Base-by-base conservation (phyloP, 1,139 yeast species). In the Diutina catenulata region DNA sequence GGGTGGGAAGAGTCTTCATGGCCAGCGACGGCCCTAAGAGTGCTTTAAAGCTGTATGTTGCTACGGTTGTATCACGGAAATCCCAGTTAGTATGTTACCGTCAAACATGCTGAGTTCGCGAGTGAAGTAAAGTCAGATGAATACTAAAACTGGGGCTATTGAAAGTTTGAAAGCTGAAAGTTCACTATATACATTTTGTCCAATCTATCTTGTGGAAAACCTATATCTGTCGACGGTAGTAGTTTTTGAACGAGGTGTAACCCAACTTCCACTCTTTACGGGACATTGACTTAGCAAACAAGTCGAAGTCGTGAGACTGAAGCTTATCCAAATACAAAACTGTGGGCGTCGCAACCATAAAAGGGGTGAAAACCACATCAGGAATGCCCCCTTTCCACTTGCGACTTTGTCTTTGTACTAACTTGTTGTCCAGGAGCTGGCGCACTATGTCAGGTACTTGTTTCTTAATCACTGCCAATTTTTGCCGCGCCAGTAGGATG, bases 261-360 rank as follows among this genome's bases (percentile, higher is more conserved):
- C 91, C 82, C 40, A 82, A 59, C 42, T 75, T 65, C 93, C 93
- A 83, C 47, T 81, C 87, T 42, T 70, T 65, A 41, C 64, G 67
- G 39, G 63, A 64, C 41, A 78, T 56, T 35, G 61, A 67, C 13
- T 68, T 64, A 45, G 63, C 57, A 38, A 72, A 59, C 3, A 82
- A 48, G 52, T 83, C 83, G 50, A 83, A 83, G 52, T 81, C 82
- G 45, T 59, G 52, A 43, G 64, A 66, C 49, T 84, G 82, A 40
- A 83, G 63, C 43, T 66, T 65, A 42, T 68, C 69, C 47, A 83
- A 61, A 49, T 75, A 84, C 38, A 80, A 64, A 11, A 68, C 57
- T 0, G 83, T 69, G 0, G 94, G 94, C 4, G 80, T 62, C 0
- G 78, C 71, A 10, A 68, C 62, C 82, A 83, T 72, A 41, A 69